Percentiles rank a stretch among this genome's conserved stretches.
phyloP scores from a whole-genome alignment of 129 eudicot species.

The Arctium minus region DNA sequence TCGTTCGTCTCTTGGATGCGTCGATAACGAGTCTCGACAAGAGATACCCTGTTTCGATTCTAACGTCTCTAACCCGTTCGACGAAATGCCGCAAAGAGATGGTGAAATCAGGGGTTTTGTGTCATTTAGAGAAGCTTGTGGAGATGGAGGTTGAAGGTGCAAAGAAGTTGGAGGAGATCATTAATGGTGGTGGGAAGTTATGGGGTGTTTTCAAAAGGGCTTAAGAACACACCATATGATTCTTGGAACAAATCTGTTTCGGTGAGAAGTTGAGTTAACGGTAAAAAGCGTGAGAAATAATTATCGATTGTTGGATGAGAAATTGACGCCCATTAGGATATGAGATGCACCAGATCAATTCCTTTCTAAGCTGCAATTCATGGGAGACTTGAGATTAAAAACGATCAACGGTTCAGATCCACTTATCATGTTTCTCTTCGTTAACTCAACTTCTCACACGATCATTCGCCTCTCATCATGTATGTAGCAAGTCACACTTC shows the following conservation, averaged over 20 bases:
- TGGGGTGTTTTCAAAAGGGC: slow-evolving; percentile 63
- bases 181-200: slow-evolving; percentile 50
- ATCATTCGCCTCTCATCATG: not conserved
- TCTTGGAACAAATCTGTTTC: not conserved
- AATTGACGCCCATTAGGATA: too few relatives aligned
- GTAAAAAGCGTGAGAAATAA: too few relatives aligned
- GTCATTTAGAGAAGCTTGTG: slow-evolving; percentile 55
- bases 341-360: too few relatives aligned
- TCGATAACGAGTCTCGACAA: slow-evolving; percentile 35
- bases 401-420: too few relatives aligned
- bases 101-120: slow-evolving; percentile 55
- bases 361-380: too few relatives aligned
- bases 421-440: too few relatives aligned
- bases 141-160: slow-evolving; percentile 68
- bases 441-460: too few relatives aligned
- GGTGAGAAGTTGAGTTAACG: too few relatives aligned
- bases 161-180: slow-evolving; percentile 54
- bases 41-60: slow-evolving; percentile 48
- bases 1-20: slow-evolving; percentile 54
- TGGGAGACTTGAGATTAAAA: too few relatives aligned
- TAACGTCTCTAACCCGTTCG: slow-evolving; percentile 43
- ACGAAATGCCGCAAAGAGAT: slow-evolving; percentile 69
- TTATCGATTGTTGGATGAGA: too few relatives aligned
- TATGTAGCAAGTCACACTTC: slow-evolving; percentile 8
- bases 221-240: slow-evolving; percentile 18